A percentile compares a stretch with the other conserved stretches of the same genome.
Conservation (phyloP, 805 yeast species). For the Starmerella bacillaris region DNA sequence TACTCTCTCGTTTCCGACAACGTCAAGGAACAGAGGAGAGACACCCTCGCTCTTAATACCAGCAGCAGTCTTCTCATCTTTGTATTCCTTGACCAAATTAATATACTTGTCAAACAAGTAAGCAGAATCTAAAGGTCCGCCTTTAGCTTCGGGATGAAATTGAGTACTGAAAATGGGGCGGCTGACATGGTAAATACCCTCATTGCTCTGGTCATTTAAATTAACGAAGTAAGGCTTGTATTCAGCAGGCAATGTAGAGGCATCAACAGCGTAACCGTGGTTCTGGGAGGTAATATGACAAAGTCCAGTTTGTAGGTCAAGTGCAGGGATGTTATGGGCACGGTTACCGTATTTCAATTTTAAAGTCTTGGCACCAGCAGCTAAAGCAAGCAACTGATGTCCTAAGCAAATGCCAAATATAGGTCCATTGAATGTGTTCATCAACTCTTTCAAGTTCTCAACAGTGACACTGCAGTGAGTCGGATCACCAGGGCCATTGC, state of each 20-base stretch:
- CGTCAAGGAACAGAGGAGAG: conserved; percentile 27
- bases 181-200: conserved; percentile 81
- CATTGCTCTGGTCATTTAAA: conserved; percentile 88
- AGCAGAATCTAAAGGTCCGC: conserved; percentile 91
- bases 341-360: conserved; percentile 96
- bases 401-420: conserved; percentile 97
- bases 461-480: conserved; percentile 73
- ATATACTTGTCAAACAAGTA: conserved; percentile 83
- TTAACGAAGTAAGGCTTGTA: conserved; percentile 82
- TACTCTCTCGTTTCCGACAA: conserved; percentile 27
- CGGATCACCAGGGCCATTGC: conserved; percentile 98
- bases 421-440: conserved; percentile 49
- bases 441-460: conserved; percentile 48
- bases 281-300: conserved; percentile 98
- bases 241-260: conserved; percentile 48
- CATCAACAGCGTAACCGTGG: conserved; percentile 96
- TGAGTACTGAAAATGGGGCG: conserved; percentile 92
- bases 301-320: conserved; percentile 74
- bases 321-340: conserved; percentile 95
- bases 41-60: conserved; percentile 26
- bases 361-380: conserved; percentile 81
- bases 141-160: conserved; percentile 98
- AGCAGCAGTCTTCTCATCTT: conserved; percentile 27
- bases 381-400: conserved; percentile 88
- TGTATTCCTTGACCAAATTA: conserved; percentile 44